phyloP scores from a whole-genome alignment of 2,329 filamentous ascomycete species.

The Botrytis tulipae region DNA sequence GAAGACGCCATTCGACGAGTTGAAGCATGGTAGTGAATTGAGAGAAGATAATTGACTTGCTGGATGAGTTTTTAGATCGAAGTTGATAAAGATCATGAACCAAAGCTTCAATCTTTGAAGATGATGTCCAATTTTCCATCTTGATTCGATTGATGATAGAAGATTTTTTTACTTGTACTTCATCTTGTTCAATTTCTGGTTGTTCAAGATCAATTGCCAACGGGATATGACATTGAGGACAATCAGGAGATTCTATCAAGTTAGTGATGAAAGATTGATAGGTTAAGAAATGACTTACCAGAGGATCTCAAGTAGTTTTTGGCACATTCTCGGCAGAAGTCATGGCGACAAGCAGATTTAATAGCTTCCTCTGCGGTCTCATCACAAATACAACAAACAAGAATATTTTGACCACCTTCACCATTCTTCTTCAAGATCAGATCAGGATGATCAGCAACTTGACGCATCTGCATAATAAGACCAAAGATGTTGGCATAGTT shows the following conservation, averaged over 20 bases:
- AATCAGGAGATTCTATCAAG: constrained; percentile 59
- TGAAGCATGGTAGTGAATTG: constrained; percentile 98
- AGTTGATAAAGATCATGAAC: constrained; percentile 92
- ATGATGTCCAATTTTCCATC: constrained; percentile 98
- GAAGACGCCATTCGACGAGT: constrained; percentile 93
- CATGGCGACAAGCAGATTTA: constrained; percentile 86
- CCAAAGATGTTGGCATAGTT: constrained; percentile 99
- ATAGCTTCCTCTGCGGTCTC: constrained; percentile 95
- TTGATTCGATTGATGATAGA: constrained; percentile 98
- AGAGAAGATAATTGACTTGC: constrained; percentile 97
- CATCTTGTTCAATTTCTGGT: constrained; percentile 91
- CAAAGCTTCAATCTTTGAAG: constrained; percentile 95
- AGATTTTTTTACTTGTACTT: constrained; percentile 82
- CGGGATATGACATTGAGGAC: constrained; percentile 87
- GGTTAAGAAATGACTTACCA: constrained; percentile 48
- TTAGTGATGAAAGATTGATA: constrained; percentile 20
- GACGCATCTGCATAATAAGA: constrained; percentile 98
- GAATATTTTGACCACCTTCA: constrained; percentile 82
- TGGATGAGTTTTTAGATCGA: constrained; percentile 85
- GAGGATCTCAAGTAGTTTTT: constrained; percentile 79
- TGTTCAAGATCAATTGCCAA: constrained; percentile 92
- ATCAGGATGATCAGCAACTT: constrained; percentile 95
- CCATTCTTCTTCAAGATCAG: constrained; percentile 85
- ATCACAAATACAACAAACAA: constrained; percentile 94
- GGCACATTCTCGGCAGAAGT: constrained; percentile 81